Percentiles rank a stretch among this genome's conserved stretches.
Evolutionary conservation across 306 rosid species (phyloP).

Genomic region (Pterocarpus santalinus): DNA sequence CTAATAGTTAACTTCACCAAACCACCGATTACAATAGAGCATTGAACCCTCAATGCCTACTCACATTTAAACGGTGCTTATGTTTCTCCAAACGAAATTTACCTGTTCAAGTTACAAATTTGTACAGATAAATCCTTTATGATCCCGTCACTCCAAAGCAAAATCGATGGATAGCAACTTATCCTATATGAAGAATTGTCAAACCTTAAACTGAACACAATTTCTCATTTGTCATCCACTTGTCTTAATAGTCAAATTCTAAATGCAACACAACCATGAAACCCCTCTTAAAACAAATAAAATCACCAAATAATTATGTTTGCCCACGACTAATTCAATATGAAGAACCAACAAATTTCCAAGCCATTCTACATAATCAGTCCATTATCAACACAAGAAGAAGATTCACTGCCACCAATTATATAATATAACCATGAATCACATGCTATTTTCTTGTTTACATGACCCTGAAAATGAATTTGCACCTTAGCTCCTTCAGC

Average conservation of each 20-base stretch:
- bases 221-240: conserved; percentile 4
- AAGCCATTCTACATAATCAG: conserved; percentile 16
- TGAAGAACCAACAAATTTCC: conserved; percentile 22
- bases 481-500: conserved; percentile 43
- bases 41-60: conserved; percentile 33
- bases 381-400: conserved; percentile 27
- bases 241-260: conserved; percentile 12
- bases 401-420: neutral
- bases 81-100: conserved; percentile 16
- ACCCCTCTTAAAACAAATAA: conserved; percentile 27
- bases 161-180: neutral
- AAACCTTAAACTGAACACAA: conserved; percentile 15
- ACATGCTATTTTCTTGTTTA: neutral
- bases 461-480: conserved; percentile 22
- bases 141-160: conserved; percentile 30
- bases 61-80: conserved; percentile 8
- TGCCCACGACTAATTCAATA: conserved; percentile 2
- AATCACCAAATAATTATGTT: conserved; percentile 31
- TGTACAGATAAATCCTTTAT: conserved; percentile 13
- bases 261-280: conserved; percentile 34
- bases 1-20: conserved; percentile 43
- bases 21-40: conserved; percentile 44
- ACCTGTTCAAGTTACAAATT: neutral
- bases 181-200: conserved; percentile 3
- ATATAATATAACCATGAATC: neutral